Evolutionary conservation across 1,284 basidiomycete genomes (phyloP).

Genomic region (Tilletia setariae): DNA sequence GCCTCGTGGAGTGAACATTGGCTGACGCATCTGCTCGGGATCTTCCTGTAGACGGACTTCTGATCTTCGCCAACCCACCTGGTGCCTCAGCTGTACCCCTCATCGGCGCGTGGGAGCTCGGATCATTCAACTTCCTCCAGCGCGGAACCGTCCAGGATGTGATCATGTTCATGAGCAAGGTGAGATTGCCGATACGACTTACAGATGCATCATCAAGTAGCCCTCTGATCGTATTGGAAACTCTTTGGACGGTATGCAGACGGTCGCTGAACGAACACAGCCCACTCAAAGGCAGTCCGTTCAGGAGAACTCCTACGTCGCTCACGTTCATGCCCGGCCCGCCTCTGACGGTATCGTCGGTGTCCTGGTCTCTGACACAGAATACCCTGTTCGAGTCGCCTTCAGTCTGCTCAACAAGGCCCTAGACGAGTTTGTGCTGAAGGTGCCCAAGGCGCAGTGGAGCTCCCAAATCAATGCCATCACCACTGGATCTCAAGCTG

Average conservation of each 20-base stretch:
- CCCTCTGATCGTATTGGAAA: too few relatives aligned
- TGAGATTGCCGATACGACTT: constrained; percentile 25
- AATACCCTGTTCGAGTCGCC: constrained; percentile 93
- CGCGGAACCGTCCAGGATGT: constrained; percentile 58
- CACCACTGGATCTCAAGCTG: constrained; percentile 38
- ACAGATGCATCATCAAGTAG: too few relatives aligned
- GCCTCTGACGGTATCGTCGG: constrained; percentile 60
- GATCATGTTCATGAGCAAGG: constrained; percentile 54
- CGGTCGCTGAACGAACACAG: constrained; percentile 83
- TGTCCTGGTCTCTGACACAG: constrained; percentile 88
- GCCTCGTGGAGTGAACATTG: too few relatives aligned
- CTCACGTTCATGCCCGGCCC: constrained; percentile 72
- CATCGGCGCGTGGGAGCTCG: constrained; percentile 74
- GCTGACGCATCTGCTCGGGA: too few relatives aligned
- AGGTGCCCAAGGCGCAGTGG: constrained; percentile 66
- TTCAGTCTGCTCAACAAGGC: constrained; percentile 93
- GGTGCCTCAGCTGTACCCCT: constrained; percentile 62
- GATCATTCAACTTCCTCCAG: constrained; percentile 92
- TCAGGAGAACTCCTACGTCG: constrained; percentile 89
- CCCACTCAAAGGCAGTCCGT: constrained; percentile 71
- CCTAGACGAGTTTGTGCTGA: constrained; percentile 83
- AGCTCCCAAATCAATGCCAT: constrained; percentile 56
- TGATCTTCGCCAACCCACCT: constrained; percentile 49
- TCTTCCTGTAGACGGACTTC: constrained; percentile 28
- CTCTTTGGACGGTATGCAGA: constrained; percentile 55